Conservation (phyloP, 1,284 basidiomycete species). For the Fomitopsis pinicola region DNA sequence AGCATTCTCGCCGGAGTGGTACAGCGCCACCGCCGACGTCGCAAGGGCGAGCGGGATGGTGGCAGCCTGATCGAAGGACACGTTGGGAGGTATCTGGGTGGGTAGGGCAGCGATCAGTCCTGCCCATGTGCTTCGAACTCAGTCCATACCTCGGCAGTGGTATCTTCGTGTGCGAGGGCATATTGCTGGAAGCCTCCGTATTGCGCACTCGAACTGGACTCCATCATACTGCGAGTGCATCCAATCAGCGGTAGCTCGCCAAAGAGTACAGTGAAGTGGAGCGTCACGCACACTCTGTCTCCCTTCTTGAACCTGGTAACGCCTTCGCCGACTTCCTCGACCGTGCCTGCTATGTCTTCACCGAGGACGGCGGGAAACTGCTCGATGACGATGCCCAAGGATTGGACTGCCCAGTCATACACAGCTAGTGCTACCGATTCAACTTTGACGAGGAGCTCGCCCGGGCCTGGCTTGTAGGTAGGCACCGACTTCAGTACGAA, state of each 20-base stretch:
- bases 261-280: background rate
- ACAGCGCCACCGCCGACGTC: slow-evolving; percentile 19
- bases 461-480: slow-evolving; percentile 28
- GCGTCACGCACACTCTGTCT: slow-evolving; percentile 9
- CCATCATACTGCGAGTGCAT: background rate
- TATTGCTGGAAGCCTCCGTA: slow-evolving; percentile 6
- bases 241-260: no score
- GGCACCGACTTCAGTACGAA: slow-evolving; percentile 18
- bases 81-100: slow-evolving; percentile 12
- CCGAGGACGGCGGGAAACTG: slow-evolving; percentile 19
- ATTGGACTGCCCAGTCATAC: slow-evolving; percentile 40
- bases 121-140: background rate
- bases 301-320: slow-evolving; percentile 8
- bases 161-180: slow-evolving; percentile 1
- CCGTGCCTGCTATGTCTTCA: slow-evolving; percentile 10
- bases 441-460: slow-evolving; percentile 40
- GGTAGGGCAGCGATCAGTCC: no score
- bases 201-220: background rate
- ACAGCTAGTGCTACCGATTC: slow-evolving; percentile 40
- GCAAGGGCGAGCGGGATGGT: slow-evolving; percentile 15
- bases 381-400: slow-evolving; percentile 15
- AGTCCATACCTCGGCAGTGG: slow-evolving; percentile 3
- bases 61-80: slow-evolving; percentile 18
- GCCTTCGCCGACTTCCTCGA: slow-evolving; percentile 13
- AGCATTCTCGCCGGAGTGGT: slow-evolving; percentile 3